Conservation (phyloP, 2,329 filamentous ascomycete genomes). For the Calonectria crousiana region DNA sequence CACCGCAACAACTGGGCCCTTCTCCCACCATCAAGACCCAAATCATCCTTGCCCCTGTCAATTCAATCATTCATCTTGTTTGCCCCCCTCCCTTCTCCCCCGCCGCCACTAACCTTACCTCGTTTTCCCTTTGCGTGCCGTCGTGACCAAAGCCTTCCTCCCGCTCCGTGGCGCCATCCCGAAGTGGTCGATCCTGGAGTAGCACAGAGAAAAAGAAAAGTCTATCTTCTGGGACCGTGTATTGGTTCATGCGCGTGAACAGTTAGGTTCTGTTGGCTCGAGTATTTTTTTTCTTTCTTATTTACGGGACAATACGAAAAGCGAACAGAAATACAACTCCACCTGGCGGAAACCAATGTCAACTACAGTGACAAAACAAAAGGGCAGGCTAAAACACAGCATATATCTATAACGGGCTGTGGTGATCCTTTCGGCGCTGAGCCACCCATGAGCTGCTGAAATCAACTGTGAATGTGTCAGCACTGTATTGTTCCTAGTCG, state of each 20-base stretch:
- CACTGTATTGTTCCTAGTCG: slow-evolving; percentile 11
- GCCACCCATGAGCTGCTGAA: slow-evolving; percentile 18
- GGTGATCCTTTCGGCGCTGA: slow-evolving; percentile 1
- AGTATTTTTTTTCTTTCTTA: not conserved
- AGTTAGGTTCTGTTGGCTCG: not conserved
- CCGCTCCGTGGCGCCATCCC: not conserved
- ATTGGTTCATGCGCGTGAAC: not conserved
- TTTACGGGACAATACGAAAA: slow-evolving; percentile 3
- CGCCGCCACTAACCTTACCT: not conserved
- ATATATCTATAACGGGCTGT: not conserved
- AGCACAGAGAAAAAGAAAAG: not conserved
- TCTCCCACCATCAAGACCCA: not conserved
- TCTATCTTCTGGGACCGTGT: not conserved
- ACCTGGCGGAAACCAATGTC: not conserved
- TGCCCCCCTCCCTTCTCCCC: not conserved
- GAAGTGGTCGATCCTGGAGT: not conserved
- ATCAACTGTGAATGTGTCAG: slow-evolving; percentile 1
- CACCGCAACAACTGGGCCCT: slow-evolving; percentile 8
- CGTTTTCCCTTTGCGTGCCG: not conserved
- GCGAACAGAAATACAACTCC: not conserved
- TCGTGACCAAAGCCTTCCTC: not conserved
- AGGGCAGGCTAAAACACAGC: not conserved
- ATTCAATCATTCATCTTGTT: not conserved
- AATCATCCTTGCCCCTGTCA: not conserved
- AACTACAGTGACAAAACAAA: not conserved